These are phyloP conservation scores for Ceratobasidium sp. DNA, from an alignment of 1,284 basidiomycete species.

Conservation along the genomic window DNA sequence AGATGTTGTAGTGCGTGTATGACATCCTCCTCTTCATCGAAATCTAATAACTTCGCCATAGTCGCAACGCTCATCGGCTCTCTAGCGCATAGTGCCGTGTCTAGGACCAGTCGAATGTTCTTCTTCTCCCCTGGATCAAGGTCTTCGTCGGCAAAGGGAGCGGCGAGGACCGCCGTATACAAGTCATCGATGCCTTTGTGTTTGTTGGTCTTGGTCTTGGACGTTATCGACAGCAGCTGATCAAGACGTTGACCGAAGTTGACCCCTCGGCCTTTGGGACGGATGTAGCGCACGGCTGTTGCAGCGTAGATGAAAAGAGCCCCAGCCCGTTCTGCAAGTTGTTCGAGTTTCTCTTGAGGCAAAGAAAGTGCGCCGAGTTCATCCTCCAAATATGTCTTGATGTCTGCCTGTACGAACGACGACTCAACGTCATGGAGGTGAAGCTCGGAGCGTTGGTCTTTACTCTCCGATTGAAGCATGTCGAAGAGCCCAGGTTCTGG, in stretches of 20 bases:
- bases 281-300: background rate
- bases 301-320: background rate
- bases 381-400: slow-evolving; percentile 9
- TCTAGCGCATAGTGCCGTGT: too few species aligned
- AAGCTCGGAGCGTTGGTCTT: background rate
- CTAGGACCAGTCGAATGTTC: too few species aligned
- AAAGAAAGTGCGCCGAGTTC: background rate
- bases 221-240: background rate
- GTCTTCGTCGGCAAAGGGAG: too few species aligned
- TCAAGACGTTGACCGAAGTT: background rate
- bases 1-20: too few species aligned
- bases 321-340: background rate
- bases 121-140: too few species aligned
- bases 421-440: slow-evolving; percentile 32
- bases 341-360: background rate
- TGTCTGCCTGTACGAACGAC: slow-evolving; percentile 33
- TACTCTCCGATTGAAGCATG: background rate
- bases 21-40: too few species aligned
- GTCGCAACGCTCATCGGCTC: too few species aligned
- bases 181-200: background rate
- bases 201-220: background rate
- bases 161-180: background rate
- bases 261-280: background rate
- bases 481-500: slow-evolving; percentile 24
- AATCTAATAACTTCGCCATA: too few species aligned